Percentiles rank a stretch among this genome's conserved stretches.
phyloP scores from a whole-genome alignment of 208 protist species.

The Porcisia deanei region DNA sequence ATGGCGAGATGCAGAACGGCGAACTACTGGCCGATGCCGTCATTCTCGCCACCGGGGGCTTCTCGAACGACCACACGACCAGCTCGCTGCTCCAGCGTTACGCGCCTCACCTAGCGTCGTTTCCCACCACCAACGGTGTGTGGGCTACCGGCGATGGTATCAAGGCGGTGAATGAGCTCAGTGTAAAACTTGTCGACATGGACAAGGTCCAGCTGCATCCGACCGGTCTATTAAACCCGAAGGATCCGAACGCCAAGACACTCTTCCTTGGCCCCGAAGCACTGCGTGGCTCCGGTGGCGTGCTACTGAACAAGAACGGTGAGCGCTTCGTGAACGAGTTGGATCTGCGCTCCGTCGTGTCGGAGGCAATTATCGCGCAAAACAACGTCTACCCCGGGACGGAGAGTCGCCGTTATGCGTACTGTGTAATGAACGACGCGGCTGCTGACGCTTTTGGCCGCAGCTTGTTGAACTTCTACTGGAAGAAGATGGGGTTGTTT shows the following conservation, averaged over 20 bases:
- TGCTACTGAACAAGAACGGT: slow-evolving; percentile 93
- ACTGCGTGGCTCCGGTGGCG: slow-evolving; percentile 93
- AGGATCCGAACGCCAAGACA: slow-evolving; percentile 76
- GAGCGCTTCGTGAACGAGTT: slow-evolving; percentile 96
- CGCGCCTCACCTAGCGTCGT: slow-evolving; percentile 60
- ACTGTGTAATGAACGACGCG: slow-evolving; percentile 83
- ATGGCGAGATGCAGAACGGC: slow-evolving; percentile 25
- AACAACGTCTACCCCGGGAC: slow-evolving; percentile 56
- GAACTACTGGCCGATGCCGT: slow-evolving; percentile 63
- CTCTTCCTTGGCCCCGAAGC: slow-evolving; percentile 96
- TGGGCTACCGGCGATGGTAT: slow-evolving; percentile 84
- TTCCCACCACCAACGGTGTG: slow-evolving; percentile 93
- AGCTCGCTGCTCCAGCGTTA: slow-evolving; percentile 80
- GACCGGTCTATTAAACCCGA: slow-evolving; percentile 94
- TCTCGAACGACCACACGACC: slow-evolving; percentile 60
- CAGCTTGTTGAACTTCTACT: slow-evolving; percentile 79
- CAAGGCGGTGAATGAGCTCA: slow-evolving; percentile 60
- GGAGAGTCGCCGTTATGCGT: slow-evolving; percentile 49
- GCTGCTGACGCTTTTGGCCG: slow-evolving; percentile 67
- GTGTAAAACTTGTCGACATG: slow-evolving; percentile 87
- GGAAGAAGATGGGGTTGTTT: slow-evolving; percentile 72
- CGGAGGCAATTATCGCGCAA: slow-evolving; percentile 82
- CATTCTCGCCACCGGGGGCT: slow-evolving; percentile 92
- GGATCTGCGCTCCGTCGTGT: slow-evolving; percentile 92
- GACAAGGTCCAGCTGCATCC: slow-evolving; percentile 96